Evolutionary conservation across 2,329 filamentous ascomycete genomes (phyloP), one percentile per base, ranked within the genome.

Genomic region (Aspergillus flavus): DNA sequence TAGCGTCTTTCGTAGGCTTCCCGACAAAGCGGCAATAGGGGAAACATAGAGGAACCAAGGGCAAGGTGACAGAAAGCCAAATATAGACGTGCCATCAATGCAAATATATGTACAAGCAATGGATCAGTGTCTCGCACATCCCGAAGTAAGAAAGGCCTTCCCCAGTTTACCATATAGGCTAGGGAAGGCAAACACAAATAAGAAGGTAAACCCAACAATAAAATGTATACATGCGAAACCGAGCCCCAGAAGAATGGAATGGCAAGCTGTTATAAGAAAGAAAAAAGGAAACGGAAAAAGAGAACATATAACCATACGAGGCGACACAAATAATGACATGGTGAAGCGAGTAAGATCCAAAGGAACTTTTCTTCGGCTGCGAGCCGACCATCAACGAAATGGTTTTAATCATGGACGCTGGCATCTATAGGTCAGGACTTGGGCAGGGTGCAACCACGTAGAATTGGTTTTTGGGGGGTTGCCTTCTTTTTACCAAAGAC

Each of bases 401-500:
- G 21, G 48, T n/a, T n/a, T 32, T 10, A 21, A 34, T 19, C 10
- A 16, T 39, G 26, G 21, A 21, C 12, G 19, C 53, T 36, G 34
- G 14, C 11, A 30, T 32, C 32, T 53, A 58, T 54, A 57, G 36
- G 58, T 59, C 46, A 65, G 39, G 62, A 58, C 55, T 66, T 66
- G 9, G 64, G 56, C 6, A 34, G 39, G 21, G 64, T 63, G 28
- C 63, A 56, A 36, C 65, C 52, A 61, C 57, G 61, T 53, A 70
- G 68, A 43, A 36, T 63, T 36, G 64, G 69, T 57, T 68, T 69
- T 60, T 73, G 70, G 32, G 68, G 64, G 4, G 65, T 58, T 6
- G 72, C 60, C 41, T 74, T 75, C 64, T 73, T 75, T 62, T 76
- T 78, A 32, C 78, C 78, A 63, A 80, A 77, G 26, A 79, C 70